Evolutionary conservation across 257 asterid genomes (phyloP), one percentile per base, ranked within the genome.

Genomic region (Echites panduratus): DNA sequence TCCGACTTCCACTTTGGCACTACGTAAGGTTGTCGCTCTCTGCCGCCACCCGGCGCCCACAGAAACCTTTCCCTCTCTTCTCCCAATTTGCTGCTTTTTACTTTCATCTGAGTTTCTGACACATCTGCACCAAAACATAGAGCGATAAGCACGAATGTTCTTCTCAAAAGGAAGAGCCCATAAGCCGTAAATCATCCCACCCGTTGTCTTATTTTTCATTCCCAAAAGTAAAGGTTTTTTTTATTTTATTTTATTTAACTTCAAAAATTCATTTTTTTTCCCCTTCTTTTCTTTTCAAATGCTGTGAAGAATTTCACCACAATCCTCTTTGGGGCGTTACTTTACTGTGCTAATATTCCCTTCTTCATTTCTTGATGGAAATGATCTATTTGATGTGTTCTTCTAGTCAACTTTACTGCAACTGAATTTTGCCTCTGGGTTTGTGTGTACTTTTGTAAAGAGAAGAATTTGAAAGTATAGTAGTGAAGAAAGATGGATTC

Each of bases 401-500:
- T 54, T 54, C 61, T 24, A 48, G 65, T 19, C 71, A 14, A 24
- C n/a, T 67, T 40, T 71, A 22, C 53, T 66, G 45, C 19, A 20
- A 8, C 68, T 70, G 9, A 9, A 19, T 4, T 24, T 11, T 47
- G 9, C 48, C 54, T 62, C 26, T 61, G 5, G 47, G 45, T 58
- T 29, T n/a, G 44, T 52, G 68, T 45, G 4, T 52, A 64, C 26
- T 58, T 66, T 26, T 20, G 0, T 17, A n/a, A 66, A 52, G 68
- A 17, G 10, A 52, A 38, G 16, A 24, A 69, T 52, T 52, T 52
- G 58, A 17, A 69, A 16, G 14, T 68, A 65, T 27, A 72, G 47
- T 75, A 61, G 72, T 56, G 63, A 69, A 24, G 53, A 61, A 73
- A 27, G 48, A 90, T 93, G 98, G 89, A 89, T 77, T 76, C 88